phyloP scores from a whole-genome alignment of 2,329 filamentous ascomycete species.

The Ceratocystis lukuohia region DNA sequence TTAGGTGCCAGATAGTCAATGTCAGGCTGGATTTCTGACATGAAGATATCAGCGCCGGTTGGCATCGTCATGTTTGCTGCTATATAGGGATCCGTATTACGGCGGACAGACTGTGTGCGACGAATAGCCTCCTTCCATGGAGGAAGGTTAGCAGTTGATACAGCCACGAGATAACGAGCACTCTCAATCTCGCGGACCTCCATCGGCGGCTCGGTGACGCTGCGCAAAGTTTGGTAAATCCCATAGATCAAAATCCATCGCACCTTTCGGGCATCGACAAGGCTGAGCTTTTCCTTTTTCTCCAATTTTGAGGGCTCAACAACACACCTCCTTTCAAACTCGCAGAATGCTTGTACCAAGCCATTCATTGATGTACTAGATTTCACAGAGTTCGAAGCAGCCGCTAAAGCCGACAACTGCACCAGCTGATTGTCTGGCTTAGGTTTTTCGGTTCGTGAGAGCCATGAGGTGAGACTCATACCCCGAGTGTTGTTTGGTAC shows the following conservation, averaged over 20 bases:
- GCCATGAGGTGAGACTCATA: slow-evolving; percentile 31
- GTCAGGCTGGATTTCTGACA: slow-evolving; percentile 38
- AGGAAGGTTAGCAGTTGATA: slow-evolving; percentile 32
- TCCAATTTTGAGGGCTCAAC: slow-evolving; percentile 22
- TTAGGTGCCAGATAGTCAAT: slow-evolving; percentile 41
- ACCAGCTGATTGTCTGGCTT: slow-evolving; percentile 37
- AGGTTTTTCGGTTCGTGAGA: slow-evolving; percentile 30
- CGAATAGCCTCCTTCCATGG: slow-evolving; percentile 32
- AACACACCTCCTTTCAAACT: slow-evolving; percentile 51
- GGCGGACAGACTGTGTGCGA: slow-evolving; percentile 23
- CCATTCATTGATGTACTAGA: slow-evolving; percentile 33
- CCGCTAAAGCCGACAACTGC: slow-evolving; percentile 39
- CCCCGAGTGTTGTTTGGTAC: slow-evolving; percentile 21
- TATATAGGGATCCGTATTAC: slow-evolving; percentile 14
- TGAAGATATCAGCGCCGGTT: background rate
- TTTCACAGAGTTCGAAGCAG: slow-evolving; percentile 34
- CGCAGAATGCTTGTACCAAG: slow-evolving; percentile 54
- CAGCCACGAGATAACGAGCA: slow-evolving; percentile 43
- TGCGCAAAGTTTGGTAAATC: slow-evolving; percentile 56
- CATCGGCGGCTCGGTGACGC: slow-evolving; percentile 45
- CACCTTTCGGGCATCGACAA: slow-evolving; percentile 59
- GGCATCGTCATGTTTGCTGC: slow-evolving; percentile 3
- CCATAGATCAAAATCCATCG: slow-evolving; percentile 67
- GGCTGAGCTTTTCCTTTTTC: slow-evolving; percentile 23
- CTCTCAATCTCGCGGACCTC: slow-evolving; percentile 46